Conservation (phyloP, 225 moss, liverwort and hornwort genomes). For the Sphagnum tenellum region DNA sequence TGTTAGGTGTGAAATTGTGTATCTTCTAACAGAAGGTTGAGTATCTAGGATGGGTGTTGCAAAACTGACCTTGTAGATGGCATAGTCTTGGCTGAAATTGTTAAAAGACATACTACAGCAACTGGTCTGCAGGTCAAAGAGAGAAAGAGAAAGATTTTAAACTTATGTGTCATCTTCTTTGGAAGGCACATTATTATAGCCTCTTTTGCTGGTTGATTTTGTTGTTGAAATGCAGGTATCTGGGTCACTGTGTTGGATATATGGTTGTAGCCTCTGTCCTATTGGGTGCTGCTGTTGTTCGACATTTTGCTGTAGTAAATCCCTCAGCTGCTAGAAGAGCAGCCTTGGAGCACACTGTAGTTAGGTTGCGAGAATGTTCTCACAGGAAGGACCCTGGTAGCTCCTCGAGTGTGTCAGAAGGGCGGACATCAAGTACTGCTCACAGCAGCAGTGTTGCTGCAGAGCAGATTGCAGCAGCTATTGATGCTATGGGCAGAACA, state of each 20-base stretch:
- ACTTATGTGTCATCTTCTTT: too few species aligned
- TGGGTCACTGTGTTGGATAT: slow-evolving; percentile 62
- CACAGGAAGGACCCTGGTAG: slow-evolving; percentile 47
- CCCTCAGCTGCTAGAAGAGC: slow-evolving; percentile 54
- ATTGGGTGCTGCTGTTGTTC: slow-evolving; percentile 39
- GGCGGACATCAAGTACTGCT: slow-evolving; percentile 44
- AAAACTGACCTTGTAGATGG: too few species aligned
- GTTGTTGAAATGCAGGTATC: slow-evolving; percentile 27
- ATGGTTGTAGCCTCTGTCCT: slow-evolving; percentile 56
- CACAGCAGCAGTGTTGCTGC: slow-evolving; percentile 54
- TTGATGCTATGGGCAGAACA: slow-evolving; percentile 21
- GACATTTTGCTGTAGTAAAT: slow-evolving; percentile 43
- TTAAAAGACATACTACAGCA: too few species aligned
- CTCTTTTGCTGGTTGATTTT: too few species aligned
- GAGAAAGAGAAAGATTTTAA: too few species aligned
- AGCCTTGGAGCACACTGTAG: slow-evolving; percentile 51
- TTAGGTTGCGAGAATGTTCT: slow-evolving; percentile 54
- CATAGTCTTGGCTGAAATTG: too few species aligned
- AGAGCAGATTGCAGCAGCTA: slow-evolving; percentile 24
- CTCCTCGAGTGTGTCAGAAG: slow-evolving; percentile 61
- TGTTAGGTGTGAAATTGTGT: too few species aligned
- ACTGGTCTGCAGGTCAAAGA: too few species aligned
- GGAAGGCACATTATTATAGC: too few species aligned
- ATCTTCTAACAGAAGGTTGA: too few species aligned
- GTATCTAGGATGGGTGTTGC: too few species aligned